Evolutionary conservation across 768 basidiomycete species (phyloP).

Genomic region (Xerocomellus dryophilus): DNA sequence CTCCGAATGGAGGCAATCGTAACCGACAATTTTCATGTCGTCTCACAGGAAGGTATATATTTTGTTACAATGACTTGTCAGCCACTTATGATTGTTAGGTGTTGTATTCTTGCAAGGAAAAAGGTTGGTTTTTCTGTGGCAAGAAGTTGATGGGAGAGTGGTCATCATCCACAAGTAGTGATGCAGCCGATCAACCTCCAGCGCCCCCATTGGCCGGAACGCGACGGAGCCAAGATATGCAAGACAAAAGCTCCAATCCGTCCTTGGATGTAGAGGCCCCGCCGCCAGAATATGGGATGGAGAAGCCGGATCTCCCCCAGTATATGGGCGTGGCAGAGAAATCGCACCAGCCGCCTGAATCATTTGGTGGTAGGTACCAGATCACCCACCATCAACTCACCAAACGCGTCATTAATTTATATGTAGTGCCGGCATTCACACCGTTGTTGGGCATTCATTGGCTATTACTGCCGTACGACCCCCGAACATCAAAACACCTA

Average conservation of each 20-base stretch:
- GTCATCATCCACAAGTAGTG: background rate
- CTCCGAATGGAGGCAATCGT: background rate
- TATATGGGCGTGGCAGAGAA: background rate
- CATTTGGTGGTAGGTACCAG: background rate
- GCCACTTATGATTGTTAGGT: background rate
- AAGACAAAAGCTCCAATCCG: background rate
- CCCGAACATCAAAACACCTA: conserved; percentile 29
- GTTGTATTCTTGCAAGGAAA: background rate
- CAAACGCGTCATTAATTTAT: background rate
- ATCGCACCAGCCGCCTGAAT: background rate
- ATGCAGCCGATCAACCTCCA: background rate
- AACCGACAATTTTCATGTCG: background rate
- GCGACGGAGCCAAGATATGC: background rate
- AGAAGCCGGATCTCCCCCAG: too few species aligned
- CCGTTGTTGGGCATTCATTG: conserved; percentile 37
- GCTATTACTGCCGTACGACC: conserved; percentile 42
- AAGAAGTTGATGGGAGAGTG: background rate
- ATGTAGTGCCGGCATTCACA: background rate
- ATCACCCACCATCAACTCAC: too few species aligned
- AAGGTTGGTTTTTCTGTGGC: background rate
- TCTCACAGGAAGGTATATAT: background rate
- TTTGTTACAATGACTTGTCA: background rate
- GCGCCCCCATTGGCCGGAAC: background rate
- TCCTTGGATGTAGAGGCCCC: background rate
- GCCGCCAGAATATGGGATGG: background rate